Conservation (phyloP, 192 early-diverging fungal species). For the Rhizophagus sp. region DNA sequence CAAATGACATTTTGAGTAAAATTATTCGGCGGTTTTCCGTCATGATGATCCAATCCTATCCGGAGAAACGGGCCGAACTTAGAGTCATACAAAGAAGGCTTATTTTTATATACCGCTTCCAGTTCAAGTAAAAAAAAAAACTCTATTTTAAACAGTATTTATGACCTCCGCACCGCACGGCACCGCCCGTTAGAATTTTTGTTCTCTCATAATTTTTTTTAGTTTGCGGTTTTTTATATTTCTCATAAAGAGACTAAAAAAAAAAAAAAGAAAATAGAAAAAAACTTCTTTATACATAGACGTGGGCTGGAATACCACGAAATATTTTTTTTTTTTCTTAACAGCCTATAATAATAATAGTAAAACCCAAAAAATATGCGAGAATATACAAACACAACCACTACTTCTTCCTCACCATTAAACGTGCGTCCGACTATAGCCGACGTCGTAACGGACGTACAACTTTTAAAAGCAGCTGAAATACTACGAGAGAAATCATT, state of each 20-base stretch:
- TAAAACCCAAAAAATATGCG: slow-evolving; percentile 12
- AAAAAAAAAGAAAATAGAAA: slow-evolving; percentile 21
- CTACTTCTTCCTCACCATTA: not conserved
- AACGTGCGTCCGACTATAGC: slow-evolving; percentile 25
- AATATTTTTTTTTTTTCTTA: not conserved
- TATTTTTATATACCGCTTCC: not conserved
- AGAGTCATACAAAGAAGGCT: slow-evolving; percentile 15
- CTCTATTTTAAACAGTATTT: not conserved
- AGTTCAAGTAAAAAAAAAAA: not conserved
- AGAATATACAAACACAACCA: not conserved
- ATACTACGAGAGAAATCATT: slow-evolving; percentile 23
- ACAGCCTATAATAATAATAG: not conserved
- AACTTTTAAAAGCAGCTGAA: slow-evolving; percentile 22
- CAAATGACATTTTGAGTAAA: not conserved
- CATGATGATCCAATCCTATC: slow-evolving; percentile 23
- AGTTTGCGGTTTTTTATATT: slow-evolving; percentile 1
- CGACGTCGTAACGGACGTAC: slow-evolving; percentile 22
- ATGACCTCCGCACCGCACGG: slow-evolving; percentile 16
- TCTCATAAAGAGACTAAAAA: not conserved
- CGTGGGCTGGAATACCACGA: slow-evolving; percentile 27
- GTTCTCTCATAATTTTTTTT: slow-evolving; percentile 19
- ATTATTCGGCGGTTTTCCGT: not conserved
- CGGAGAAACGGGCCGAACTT: slow-evolving; percentile 30
- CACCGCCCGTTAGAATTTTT: slow-evolving; percentile 17
- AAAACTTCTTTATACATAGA: not conserved